A percentile compares a stretch with the other conserved stretches of the same genome.
Evolutionary conservation across 495 filamentous ascomycete genomes (phyloP).

Genomic region (Podospora pseudocomata): DNA sequence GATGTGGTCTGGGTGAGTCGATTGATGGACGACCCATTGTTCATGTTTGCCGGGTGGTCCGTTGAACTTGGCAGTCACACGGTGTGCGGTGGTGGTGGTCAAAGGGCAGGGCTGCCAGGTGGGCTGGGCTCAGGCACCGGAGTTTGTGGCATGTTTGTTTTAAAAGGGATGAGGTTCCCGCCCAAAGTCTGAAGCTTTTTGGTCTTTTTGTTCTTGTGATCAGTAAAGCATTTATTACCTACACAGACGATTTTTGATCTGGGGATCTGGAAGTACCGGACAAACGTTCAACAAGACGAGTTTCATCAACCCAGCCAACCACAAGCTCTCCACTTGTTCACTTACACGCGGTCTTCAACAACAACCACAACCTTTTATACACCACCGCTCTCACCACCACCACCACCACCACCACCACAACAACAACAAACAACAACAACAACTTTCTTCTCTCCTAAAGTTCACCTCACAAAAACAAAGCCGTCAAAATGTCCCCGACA

Average conservation of each 20-base stretch:
- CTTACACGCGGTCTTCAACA: constrained; percentile 7
- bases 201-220: neutral
- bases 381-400: neutral
- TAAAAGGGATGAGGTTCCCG: neutral
- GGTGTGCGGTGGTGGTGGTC: neutral
- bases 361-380: neutral
- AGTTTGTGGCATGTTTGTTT: neutral
- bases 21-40: constrained; percentile 2
- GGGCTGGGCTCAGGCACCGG: neutral
- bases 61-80: neutral
- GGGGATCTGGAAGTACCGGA: neutral
- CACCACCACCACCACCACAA: too few species aligned
- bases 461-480: neutral
- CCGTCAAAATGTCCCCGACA: constrained; percentile 44
- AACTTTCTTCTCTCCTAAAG: neutral
- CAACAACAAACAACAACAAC: neutral
- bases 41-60: constrained; percentile 1
- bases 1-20: neutral
- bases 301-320: neutral
- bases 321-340: neutral
- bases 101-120: neutral
- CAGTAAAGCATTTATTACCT: neutral
- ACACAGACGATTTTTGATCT: neutral
- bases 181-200: neutral
- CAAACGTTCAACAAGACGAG: too few species aligned